A percentile compares a stretch with the other conserved stretches of the same genome.
phyloP scores from a whole-genome alignment of 345 rosid genomes.

The Eucalyptus microcorys region DNA sequence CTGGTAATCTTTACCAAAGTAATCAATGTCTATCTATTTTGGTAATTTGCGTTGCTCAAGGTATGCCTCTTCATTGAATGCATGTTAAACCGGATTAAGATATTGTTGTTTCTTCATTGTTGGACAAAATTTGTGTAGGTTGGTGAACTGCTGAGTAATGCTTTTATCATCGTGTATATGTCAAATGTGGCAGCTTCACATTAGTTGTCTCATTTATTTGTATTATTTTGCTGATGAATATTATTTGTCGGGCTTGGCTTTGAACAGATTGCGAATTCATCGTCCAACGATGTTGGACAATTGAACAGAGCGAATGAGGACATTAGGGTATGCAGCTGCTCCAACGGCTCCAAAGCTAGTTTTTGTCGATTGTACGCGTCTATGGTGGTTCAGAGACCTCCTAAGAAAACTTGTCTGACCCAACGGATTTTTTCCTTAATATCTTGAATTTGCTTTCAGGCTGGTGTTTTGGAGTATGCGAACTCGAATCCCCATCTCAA shows the following conservation, averaged over 20 bases:
- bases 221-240: background rate
- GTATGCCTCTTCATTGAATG: background rate
- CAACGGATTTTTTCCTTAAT: background rate
- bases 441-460: background rate
- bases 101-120: background rate
- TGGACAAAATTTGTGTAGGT: background rate
- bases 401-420: background rate
- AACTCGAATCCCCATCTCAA: fast-evolving
- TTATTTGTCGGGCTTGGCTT: background rate
- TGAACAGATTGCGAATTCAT: background rate
- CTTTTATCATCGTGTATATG: background rate
- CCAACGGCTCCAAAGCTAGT: too few relatives aligned
- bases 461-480: background rate
- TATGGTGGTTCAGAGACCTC: background rate
- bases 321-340: background rate
- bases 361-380: background rate
- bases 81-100: background rate
- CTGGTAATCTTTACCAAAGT: conserved; percentile 1
- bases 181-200: too few relatives aligned
- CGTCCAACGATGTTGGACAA: background rate
- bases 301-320: background rate
- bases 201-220: background rate
- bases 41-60: background rate
- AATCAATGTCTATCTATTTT: background rate
- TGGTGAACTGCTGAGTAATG: background rate